Base-by-base conservation (phyloP, 305 asterid species). In the Solanum hybrid region DNA sequence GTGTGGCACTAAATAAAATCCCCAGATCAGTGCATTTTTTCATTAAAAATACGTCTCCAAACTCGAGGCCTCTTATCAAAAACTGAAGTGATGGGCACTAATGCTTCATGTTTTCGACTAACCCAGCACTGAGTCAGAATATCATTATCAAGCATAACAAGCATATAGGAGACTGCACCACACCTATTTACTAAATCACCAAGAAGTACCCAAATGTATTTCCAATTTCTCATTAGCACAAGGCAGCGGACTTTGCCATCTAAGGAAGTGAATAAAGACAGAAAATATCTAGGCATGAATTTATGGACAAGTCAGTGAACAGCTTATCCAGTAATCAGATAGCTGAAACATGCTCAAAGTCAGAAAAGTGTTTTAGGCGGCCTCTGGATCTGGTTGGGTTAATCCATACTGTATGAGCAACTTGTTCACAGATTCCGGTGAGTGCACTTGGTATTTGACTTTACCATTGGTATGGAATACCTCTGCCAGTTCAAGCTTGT, bases 401-500 rank as follows among this genome's bases (percentile, higher is more conserved):
- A 92, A 82, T 26, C 92, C 92, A 88, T 89, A 87, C 84, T 78
- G 88, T 64, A 42, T 64, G 14, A 92, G 89, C 90, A 92, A 77
- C 75, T 85, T 89, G 60, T 89, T 78, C n/a, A 92, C 88, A 12
- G 91, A 90, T 27, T 91, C 92, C 0, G 82, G 64, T 51, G 90
- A 89, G 92, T 88, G 82, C 11, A 88, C 93, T 38, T 89, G 90
- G 91, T 92, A 92, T 88, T 92, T 92, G 79, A 92, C 92, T 45
- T 90, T 90, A 32, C 92, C 93, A 56, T 88, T 86, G 17, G 89
- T 78, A 3, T 87, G 24, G 88, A 88, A 92, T 13, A 92, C 91
- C 90, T 92, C 93, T n/a, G 93, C 92, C 86, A 92, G 89, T 76
- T 92, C 93, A 10, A 92, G 93, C 90, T 92, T 92, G 91, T 92